A percentile compares a stretch with the other conserved stretches of the same genome.
Conservation (phyloP, 257 asterid genomes). For the Rubia yunnanensis region DNA sequence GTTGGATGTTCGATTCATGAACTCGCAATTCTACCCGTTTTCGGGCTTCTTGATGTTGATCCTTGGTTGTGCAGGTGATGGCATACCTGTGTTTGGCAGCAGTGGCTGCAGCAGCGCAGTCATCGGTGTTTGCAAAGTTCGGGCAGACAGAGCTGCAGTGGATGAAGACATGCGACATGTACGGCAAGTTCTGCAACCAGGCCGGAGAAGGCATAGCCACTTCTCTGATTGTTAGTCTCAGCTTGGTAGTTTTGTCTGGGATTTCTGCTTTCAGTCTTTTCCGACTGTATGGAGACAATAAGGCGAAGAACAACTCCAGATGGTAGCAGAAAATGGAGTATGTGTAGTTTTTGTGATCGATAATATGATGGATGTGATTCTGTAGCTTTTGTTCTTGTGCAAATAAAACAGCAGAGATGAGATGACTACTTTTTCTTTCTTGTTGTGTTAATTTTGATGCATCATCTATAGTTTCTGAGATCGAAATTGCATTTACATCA, state of each 20-base stretch:
- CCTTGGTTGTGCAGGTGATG: slow-evolving; percentile 41
- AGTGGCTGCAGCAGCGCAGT: slow-evolving; percentile 62
- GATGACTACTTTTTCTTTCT: neutral
- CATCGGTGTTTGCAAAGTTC: slow-evolving; percentile 50
- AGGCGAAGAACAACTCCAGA: slow-evolving; percentile 36
- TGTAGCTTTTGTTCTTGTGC: slow-evolving; percentile 1
- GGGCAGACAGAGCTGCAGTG: slow-evolving; percentile 80
- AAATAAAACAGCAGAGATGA: slow-evolving; percentile 1
- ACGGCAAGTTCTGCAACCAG: slow-evolving; percentile 73
- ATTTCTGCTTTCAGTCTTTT: slow-evolving; percentile 82
- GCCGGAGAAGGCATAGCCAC: slow-evolving; percentile 80
- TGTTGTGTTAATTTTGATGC: neutral
- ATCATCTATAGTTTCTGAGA: neutral
- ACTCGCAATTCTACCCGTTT: no score
- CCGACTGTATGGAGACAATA: slow-evolving; percentile 63
- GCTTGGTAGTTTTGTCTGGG: slow-evolving; percentile 53
- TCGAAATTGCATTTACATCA: neutral
- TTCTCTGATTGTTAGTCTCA: slow-evolving; percentile 45
- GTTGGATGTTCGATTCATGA: no score
- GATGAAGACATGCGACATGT: slow-evolving; percentile 72
- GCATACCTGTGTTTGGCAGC: slow-evolving; percentile 73
- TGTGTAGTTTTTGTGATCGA: neutral
- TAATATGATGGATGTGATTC: neutral
- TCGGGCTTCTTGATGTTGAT: neutral
- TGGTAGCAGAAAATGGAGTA: slow-evolving; percentile 25